phyloP scores from a whole-genome alignment of 768 basidiomycete genomes.

The Steccherinum ochraceum region DNA sequence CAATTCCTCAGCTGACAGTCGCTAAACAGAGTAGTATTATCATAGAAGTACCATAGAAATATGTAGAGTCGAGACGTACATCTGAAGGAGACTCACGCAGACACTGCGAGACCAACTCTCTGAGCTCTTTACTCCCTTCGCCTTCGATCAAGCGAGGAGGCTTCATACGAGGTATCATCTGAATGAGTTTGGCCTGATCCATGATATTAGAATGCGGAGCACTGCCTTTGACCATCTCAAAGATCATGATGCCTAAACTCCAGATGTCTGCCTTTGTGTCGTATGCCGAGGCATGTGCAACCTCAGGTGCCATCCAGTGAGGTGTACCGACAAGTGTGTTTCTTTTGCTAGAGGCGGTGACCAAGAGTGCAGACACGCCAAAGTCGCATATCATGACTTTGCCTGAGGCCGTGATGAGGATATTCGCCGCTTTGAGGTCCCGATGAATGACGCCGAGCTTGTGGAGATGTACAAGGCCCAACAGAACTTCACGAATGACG shows the following conservation, averaged over 20 bases:
- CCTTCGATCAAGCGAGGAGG: constrained; percentile 75
- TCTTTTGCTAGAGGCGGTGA: constrained; percentile 80
- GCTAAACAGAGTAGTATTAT: no score
- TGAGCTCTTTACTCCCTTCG: constrained; percentile 79
- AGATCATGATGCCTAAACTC: constrained; percentile 94
- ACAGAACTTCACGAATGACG: constrained; percentile 84
- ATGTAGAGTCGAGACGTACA: constrained; percentile 36
- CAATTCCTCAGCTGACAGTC: constrained; percentile 86
- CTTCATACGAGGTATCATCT: constrained; percentile 79
- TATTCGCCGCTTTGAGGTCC: constrained; percentile 96
- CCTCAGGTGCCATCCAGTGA: constrained; percentile 99
- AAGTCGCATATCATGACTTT: constrained; percentile 98
- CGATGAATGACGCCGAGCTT: constrained; percentile 93
- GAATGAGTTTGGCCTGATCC: constrained; percentile 80
- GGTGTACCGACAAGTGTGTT: constrained; percentile 97
- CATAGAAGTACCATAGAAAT: neutral
- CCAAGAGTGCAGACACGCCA: constrained; percentile 91
- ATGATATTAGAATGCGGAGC: constrained; percentile 86
- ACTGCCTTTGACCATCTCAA: constrained; percentile 95
- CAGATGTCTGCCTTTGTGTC: constrained; percentile 98
- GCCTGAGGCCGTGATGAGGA: constrained; percentile 82
- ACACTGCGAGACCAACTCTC: constrained; percentile 81
- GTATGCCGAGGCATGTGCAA: constrained; percentile 87
- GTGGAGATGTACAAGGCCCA: constrained; percentile 86
- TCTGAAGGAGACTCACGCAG: constrained; percentile 76